Percentiles rank a stretch among this genome's conserved stretches.
Evolutionary conservation across 768 basidiomycete genomes (phyloP).

Genomic region (Suillus tomentosus): DNA sequence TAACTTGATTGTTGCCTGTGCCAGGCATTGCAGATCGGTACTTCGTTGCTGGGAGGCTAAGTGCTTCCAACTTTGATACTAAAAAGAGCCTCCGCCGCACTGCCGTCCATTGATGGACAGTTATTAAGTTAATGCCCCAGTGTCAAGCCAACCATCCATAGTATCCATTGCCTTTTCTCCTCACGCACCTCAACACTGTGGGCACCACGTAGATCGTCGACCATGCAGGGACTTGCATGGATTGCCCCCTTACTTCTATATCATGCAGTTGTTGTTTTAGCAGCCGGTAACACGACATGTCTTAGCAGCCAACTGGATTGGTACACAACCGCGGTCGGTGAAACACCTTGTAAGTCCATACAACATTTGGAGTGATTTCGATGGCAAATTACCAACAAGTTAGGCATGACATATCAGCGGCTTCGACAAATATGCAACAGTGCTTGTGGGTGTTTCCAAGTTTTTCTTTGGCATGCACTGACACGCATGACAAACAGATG

Average conservation of each 20-base stretch:
- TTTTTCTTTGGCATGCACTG: background rate
- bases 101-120: background rate
- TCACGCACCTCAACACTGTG: background rate
- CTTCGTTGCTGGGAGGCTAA: background rate
- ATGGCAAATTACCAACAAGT: background rate
- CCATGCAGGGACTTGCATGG: background rate
- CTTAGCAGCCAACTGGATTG: constrained; percentile 19
- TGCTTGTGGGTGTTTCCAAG: constrained; percentile 16
- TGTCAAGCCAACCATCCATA: background rate
- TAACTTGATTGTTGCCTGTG: background rate
- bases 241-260: background rate
- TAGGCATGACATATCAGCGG: constrained; percentile 27
- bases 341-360: constrained; percentile 24
- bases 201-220: background rate
- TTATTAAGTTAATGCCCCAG: background rate
- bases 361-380: background rate
- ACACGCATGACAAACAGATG: background rate
- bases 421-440: constrained; percentile 25
- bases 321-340: constrained; percentile 26
- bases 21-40: background rate
- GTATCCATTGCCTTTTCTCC: background rate
- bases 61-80: background rate
- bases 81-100: background rate
- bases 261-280: background rate
- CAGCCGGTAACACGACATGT: constrained; percentile 22